These are phyloP conservation scores for Lasiodiplodia sp. DNA, from an alignment of 2,329 filamentous ascomycete genomes.

Conservation along the genomic window DNA sequence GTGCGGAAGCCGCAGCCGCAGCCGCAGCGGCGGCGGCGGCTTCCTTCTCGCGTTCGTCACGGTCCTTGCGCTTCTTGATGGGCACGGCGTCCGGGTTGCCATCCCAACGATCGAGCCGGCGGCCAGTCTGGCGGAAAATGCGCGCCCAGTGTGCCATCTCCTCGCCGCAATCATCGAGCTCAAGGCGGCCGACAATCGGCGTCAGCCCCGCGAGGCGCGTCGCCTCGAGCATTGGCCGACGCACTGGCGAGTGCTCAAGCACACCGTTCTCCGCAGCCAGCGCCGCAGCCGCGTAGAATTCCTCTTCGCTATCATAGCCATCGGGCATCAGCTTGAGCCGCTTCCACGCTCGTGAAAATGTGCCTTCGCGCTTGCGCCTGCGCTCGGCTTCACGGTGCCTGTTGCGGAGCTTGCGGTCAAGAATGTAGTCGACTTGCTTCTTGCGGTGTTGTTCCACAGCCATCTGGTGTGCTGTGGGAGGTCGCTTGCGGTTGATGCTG, in stretches of 20 bases:
- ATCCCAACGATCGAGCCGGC: conserved; percentile 76
- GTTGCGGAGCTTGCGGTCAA: conserved; percentile 75
- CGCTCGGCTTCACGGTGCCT: conserved; percentile 71
- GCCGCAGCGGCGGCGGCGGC: conserved; percentile 11
- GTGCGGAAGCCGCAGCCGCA: neutral
- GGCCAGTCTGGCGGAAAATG: conserved; percentile 67
- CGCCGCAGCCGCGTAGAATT: conserved; percentile 33
- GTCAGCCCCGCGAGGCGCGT: conserved; percentile 62
- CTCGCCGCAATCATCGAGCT: conserved; percentile 79
- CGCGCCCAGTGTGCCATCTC: conserved; percentile 72
- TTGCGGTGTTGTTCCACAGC: conserved; percentile 81
- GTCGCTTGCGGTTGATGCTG: conserved; percentile 66
- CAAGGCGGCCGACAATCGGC: conserved; percentile 60
- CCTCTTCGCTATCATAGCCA: conserved; percentile 57
- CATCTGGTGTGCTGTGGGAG: conserved; percentile 81
- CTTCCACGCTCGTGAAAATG: conserved; percentile 70
- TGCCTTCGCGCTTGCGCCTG: conserved; percentile 68
- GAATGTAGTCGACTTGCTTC: conserved; percentile 80
- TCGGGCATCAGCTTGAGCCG: conserved; percentile 61
- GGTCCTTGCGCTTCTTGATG: conserved; percentile 22
- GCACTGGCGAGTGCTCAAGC: conserved; percentile 30
- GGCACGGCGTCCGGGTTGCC: conserved; percentile 28
- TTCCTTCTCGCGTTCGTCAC: conserved; percentile 24
- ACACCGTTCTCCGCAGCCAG: conserved; percentile 36
- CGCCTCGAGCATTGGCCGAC: conserved; percentile 35